Evolutionary conservation across 2,329 filamentous ascomycete genomes (phyloP).

Genomic region (Microsporum audouinii): DNA sequence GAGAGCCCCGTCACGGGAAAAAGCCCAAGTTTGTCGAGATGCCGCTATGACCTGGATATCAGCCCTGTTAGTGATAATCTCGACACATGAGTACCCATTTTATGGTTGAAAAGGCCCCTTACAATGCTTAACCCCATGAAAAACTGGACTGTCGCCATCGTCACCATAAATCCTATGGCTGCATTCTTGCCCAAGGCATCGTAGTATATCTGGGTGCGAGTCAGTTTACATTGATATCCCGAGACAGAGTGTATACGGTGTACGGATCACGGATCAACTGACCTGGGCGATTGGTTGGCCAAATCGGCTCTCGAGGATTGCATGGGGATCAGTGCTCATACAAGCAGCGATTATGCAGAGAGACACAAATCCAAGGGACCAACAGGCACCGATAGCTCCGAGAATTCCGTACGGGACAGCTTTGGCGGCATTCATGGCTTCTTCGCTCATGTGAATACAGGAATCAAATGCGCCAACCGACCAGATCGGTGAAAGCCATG

Average conservation of each 20-base stretch:
- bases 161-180: slow-evolving; percentile 47
- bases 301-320: slow-evolving; percentile 39
- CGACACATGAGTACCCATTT: too few species aligned
- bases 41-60: slow-evolving; percentile 41
- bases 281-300: slow-evolving; percentile 49
- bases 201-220: slow-evolving; percentile 42
- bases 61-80: slow-evolving; percentile 8
- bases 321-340: slow-evolving; percentile 43
- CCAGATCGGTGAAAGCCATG: slow-evolving; percentile 53
- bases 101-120: neutral
- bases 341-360: slow-evolving; percentile 47
- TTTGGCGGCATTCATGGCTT: slow-evolving; percentile 48
- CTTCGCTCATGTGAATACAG: slow-evolving; percentile 50
- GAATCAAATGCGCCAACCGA: slow-evolving; percentile 45
- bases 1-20: slow-evolving; percentile 50
- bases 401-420: slow-evolving; percentile 51
- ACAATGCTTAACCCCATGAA: slow-evolving; percentile 49
- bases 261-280: neutral
- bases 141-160: slow-evolving; percentile 51
- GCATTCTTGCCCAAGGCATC: slow-evolving; percentile 50
- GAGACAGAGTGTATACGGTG: neutral
- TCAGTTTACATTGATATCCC: neutral
- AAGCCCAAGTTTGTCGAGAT: slow-evolving; percentile 52
- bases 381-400: slow-evolving; percentile 45
- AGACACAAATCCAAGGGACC: slow-evolving; percentile 48